Conservation (phyloP, 768 basidiomycete species). For the Glaciozyma martinii region DNA sequence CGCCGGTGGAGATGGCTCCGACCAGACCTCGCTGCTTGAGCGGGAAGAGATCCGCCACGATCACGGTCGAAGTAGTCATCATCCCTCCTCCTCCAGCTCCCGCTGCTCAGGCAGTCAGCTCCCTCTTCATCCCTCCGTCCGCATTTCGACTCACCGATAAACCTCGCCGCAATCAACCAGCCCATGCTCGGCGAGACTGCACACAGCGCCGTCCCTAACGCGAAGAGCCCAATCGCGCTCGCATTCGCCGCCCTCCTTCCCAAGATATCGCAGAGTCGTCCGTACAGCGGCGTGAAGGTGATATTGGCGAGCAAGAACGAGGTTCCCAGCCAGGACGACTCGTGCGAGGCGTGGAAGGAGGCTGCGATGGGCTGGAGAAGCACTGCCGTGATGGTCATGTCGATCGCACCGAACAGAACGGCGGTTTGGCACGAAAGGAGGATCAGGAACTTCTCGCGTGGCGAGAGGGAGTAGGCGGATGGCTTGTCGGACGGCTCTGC, state of each 20-base stretch:
- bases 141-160: slow-evolving; percentile 35
- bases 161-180: slow-evolving; percentile 65
- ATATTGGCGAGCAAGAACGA: slow-evolving; percentile 39
- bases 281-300: slow-evolving; percentile 37
- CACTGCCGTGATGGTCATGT: background rate
- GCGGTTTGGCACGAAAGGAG: too few species aligned
- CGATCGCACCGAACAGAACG: too few species aligned
- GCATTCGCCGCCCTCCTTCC: slow-evolving; percentile 76
- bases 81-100: slow-evolving; percentile 9
- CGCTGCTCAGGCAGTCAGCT: background rate
- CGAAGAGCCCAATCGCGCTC: slow-evolving; percentile 69
- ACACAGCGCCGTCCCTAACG: slow-evolving; percentile 67
- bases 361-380: slow-evolving; percentile 6
- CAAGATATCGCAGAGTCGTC: slow-evolving; percentile 38
- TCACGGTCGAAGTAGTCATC: slow-evolving; percentile 41
- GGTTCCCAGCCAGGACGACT: slow-evolving; percentile 55
- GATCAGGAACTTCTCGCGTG: too few species aligned
- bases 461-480: too few species aligned
- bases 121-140: too few species aligned
- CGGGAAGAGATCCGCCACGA: slow-evolving; percentile 77
- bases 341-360: slow-evolving; percentile 7
- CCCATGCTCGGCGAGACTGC: slow-evolving; percentile 80
- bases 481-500: too few species aligned
- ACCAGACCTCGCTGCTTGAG: slow-evolving; percentile 77
- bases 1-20: slow-evolving; percentile 57